Percentiles rank a stretch among this genome's conserved stretches.
These are phyloP conservation scores for Thielaviopsis populi DNA, from an alignment of 2,329 filamentous ascomycete species.

Conservation along the genomic window DNA sequence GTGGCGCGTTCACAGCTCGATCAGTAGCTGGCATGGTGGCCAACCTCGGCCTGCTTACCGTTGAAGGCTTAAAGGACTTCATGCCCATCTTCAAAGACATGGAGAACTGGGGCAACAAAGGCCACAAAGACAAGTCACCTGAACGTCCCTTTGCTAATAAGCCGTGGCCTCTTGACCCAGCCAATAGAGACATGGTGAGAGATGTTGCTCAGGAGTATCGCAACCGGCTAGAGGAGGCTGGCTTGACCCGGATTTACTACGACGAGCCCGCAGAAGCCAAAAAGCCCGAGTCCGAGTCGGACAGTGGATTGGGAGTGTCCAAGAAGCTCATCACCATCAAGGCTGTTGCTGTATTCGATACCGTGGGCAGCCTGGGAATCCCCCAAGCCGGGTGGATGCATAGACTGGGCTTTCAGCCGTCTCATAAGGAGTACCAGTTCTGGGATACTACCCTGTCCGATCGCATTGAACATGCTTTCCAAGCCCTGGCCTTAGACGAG, in stretches of 20 bases:
- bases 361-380: constrained; percentile 30
- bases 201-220: constrained; percentile 31
- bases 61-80: constrained; percentile 39
- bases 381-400: constrained; percentile 32
- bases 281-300: background rate
- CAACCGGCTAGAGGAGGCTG: constrained; percentile 29
- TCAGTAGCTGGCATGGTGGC: constrained; percentile 40
- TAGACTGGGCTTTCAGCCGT: constrained; percentile 31
- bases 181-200: background rate
- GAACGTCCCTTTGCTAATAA: constrained; percentile 33
- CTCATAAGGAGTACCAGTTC: constrained; percentile 35
- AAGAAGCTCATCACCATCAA: constrained; percentile 19
- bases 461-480: constrained; percentile 42
- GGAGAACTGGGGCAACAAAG: constrained; percentile 35
- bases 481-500: constrained; percentile 44
- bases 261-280: background rate
- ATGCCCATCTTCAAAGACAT: constrained; percentile 42
- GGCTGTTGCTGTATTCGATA: constrained; percentile 34
- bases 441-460: constrained; percentile 39
- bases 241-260: constrained; percentile 27
- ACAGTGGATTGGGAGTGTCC: background rate
- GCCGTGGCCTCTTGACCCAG: constrained; percentile 28
- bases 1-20: constrained; percentile 44
- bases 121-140: constrained; percentile 35
- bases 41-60: constrained; percentile 36